Base-by-base conservation (phyloP, 1,284 basidiomycete genomes). In the Sanghuangporus sanghuang region DNA sequence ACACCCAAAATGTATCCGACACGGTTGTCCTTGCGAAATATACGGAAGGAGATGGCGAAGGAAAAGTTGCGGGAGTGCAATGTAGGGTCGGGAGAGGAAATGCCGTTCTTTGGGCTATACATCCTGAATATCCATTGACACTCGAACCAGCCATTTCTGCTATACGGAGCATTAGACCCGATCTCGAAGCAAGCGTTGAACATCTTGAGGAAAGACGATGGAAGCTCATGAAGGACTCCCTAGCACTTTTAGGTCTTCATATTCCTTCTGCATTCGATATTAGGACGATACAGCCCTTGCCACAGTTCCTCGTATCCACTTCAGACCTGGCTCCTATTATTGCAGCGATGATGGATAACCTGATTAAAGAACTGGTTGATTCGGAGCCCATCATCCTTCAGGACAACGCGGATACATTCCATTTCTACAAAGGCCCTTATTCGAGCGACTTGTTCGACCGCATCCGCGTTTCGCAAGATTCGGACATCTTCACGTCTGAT, bases 31-130 rank as follows among this genome's bases (percentile, higher is more conserved):
- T 68, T 38, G 67, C 66, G 14, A 64, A 46, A 35, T 68, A 68
- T 48, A 63, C 52, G 7, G 64, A 63, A 16, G 64, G 58, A 12
- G 69, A 65, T 38, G 62, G 50, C 2, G 57, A 60, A 0, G 72
- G 68, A 6, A 68, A 73, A n/a, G 74, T 83, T 18, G 87, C 87
- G 0, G 85, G 78, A 0, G 77, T 88, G 4, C 71, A 76, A 3
- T 81, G 78, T 49, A 70, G 68, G 0, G 75, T 86, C n/a, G 85
- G 84, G 0, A 70, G 73, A 21, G 92, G 91, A 2, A 79, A 75
- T 32, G 81, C 85, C 0, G 72, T 85, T 1, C 74, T 92, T 6
- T 89, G 85, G 79, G 81, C 81, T 2, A 78, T 84, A 0, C 87
- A 85, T 68, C 78, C 88, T 21, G 92, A 92, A 71, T 85, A 84